Percentiles rank a stretch among this genome's conserved stretches.
Conservation (phyloP, 495 filamentous ascomycete genomes). For the Penicillium angulare region DNA sequence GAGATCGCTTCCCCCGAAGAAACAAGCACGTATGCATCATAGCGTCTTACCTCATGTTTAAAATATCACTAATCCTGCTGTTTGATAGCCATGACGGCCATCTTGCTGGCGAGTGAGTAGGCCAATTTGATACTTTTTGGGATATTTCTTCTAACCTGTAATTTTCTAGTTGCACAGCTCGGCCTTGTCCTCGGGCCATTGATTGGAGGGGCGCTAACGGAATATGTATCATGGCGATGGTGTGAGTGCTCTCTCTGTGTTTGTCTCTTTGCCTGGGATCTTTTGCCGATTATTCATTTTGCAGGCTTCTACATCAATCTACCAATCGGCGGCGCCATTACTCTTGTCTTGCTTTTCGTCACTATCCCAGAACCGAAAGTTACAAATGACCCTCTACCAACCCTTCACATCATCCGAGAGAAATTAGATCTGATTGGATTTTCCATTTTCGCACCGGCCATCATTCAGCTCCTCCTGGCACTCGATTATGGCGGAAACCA, state of each 20-base stretch:
- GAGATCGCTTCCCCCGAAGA: conserved; percentile 40
- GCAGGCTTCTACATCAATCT: conserved; percentile 64
- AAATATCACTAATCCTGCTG: neutral
- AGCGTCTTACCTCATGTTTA: neutral
- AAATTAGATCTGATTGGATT: conserved; percentile 49
- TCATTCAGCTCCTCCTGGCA: conserved; percentile 50
- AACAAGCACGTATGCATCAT: conserved; percentile 33
- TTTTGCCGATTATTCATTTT: neutral
- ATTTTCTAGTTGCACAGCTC: conserved; percentile 27
- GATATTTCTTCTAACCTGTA: conserved; percentile 23
- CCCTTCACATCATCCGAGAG: conserved; percentile 21
- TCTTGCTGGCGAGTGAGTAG: conserved; percentile 7
- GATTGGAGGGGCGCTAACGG: conserved; percentile 57
- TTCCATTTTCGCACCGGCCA: conserved; percentile 39
- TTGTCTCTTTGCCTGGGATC: neutral
- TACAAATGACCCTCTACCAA: conserved; percentile 35
- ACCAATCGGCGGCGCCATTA: conserved; percentile 54
- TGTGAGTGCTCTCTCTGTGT: conserved; percentile 36
- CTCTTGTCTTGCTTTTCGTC: conserved; percentile 44
- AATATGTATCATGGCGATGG: conserved; percentile 53
- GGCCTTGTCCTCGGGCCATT: conserved; percentile 50
- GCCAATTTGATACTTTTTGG: conserved; percentile 33
- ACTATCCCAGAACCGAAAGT: conserved; percentile 43
- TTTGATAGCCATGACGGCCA: conserved; percentile 4
- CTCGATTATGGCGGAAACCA: conserved; percentile 43